Conservation (phyloP, 495 filamentous ascomycete species). For the Saxispiralis lemnorum region DNA sequence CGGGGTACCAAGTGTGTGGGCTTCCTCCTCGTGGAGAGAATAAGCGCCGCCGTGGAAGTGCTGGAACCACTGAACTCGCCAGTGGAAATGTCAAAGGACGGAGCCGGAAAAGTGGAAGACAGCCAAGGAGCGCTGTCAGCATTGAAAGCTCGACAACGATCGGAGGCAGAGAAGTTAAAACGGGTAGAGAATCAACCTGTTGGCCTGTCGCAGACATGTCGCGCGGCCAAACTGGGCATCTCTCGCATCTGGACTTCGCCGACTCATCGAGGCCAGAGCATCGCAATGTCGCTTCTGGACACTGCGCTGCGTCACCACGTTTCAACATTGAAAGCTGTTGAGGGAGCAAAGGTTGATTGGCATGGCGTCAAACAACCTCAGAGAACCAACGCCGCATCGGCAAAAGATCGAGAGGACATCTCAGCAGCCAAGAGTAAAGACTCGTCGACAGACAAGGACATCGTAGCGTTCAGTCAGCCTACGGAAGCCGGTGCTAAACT, state of each 20-base stretch:
- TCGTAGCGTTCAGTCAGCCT: conserved; percentile 59
- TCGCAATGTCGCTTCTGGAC: conserved; percentile 45
- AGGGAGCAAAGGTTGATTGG: background rate
- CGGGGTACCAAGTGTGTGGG: conserved; percentile 47
- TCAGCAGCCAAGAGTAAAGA: background rate
- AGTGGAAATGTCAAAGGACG: conserved; percentile 4
- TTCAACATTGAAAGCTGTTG: conserved; percentile 30
- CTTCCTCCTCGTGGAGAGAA: conserved; percentile 47
- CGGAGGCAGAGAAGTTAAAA: conserved; percentile 3
- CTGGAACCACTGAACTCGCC: conserved; percentile 20
- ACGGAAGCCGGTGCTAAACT: conserved; percentile 48
- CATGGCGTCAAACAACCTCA: too few relatives aligned
- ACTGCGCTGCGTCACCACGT: conserved; percentile 44
- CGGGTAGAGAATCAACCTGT: conserved; percentile 26
- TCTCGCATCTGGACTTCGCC: conserved; percentile 59
- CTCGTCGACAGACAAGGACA: conserved; percentile 35
- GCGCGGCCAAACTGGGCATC: conserved; percentile 44
- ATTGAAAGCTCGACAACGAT: conserved; percentile 8
- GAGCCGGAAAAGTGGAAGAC: conserved; percentile 8
- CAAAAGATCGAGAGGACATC: background rate
- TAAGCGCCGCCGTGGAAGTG: conserved; percentile 38
- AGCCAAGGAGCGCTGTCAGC: background rate
- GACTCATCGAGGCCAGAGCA: conserved; percentile 38
- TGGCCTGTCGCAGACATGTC: conserved; percentile 18
- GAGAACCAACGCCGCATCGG: too few relatives aligned